Base-by-base conservation (phyloP, 1,139 yeast genomes). In the Yamadazyma trypodendri region DNA sequence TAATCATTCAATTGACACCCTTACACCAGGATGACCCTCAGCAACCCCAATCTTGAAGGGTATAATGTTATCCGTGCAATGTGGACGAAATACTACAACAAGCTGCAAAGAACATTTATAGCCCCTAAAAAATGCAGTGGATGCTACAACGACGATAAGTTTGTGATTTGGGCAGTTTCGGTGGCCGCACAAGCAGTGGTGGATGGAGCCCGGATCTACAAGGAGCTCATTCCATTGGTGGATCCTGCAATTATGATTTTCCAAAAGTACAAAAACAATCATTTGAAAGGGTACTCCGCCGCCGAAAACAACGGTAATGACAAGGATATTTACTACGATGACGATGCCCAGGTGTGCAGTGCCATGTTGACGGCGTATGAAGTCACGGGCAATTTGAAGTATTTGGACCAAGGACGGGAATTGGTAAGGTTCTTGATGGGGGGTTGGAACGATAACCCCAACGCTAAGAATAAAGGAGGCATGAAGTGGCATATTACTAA, bases 291-390 rank as follows among this genome's bases (percentile, higher is more conserved):
- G 2, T 79, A 63, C 54, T 71, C 81, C 31, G 85, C 84, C 2
- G 80, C 82, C 3, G 79, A 75, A 51, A 68, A 76, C 54, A 63
- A 62, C 39, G 74, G 76, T 25, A 75, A 73, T 34, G 83, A 81
- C 55, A 64, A 64, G 34, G 89, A 83, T 54, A 77, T 83, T 34
- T 81, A 82, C 56, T 82, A 79, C 48, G 90, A 83, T 55, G 90
- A 83, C 52, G 84, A 82, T 53, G 90, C 89, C 4, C 90, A 83
- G 54, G 81, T 81, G 12, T 83, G 85, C 14, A 71, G 82, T 49
- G 84, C 84, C 9, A 68, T 81, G 51, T 63, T 83, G 41, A 72
- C 82, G 2, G 86, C 87, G 1, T 83, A 78, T 52, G 88, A 82
- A 50, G 87, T 79, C 17, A 81, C 88, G 1, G 76, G 77, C 1